These are phyloP conservation scores for Solanum neorickii DNA, from an alignment of 257 asterid species.

Conservation along the genomic window DNA sequence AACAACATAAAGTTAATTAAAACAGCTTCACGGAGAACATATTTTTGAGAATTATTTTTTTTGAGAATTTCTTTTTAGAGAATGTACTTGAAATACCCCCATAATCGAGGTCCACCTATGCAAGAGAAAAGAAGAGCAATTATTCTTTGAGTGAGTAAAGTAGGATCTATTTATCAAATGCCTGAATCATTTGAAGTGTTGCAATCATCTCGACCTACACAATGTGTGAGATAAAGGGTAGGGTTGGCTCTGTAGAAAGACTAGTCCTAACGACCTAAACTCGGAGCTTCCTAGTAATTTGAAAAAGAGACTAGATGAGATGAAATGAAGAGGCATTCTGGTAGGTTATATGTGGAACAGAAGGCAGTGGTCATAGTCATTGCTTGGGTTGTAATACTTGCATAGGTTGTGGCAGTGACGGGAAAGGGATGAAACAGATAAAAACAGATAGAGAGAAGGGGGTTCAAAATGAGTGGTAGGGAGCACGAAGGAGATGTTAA, in stretches of 20 bases:
- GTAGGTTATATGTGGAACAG: neutral
- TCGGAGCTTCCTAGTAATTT: neutral
- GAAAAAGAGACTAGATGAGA: neutral
- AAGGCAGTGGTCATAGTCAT: neutral
- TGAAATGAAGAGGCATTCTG: neutral
- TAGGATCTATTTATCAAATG: neutral
- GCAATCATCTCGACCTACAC: neutral
- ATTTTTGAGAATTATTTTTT: neutral
- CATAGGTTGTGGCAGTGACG: neutral
- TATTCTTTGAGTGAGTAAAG: neutral
- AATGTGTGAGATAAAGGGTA: neutral
- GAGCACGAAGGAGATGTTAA: neutral
- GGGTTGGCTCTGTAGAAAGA: neutral
- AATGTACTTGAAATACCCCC: neutral
- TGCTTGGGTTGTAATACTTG: neutral
- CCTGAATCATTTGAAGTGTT: neutral
- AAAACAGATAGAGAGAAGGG: neutral
- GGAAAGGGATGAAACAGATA: neutral
- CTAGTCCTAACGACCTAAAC: neutral
- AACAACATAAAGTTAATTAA: neutral
- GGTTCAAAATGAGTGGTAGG: neutral
- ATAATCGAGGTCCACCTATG: neutral
- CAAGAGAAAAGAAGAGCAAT: neutral
- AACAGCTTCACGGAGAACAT: neutral
- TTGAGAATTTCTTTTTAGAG: neutral